phyloP scores from a whole-genome alignment of 2,329 filamentous ascomycete species.

The Lachnellula cervina region DNA sequence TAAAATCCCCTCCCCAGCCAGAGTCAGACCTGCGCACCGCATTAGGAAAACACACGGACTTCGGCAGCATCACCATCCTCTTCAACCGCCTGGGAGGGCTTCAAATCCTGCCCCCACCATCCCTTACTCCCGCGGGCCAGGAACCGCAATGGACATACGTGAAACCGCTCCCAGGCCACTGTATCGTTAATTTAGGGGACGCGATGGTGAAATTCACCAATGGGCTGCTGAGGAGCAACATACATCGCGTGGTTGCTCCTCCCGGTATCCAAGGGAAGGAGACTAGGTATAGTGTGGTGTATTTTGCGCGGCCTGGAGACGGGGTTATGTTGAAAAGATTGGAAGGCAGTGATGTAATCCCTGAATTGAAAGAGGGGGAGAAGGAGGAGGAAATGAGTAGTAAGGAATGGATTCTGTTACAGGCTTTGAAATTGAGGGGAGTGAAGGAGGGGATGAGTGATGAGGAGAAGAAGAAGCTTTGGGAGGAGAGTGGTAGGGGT shows the following conservation, averaged over 20 bases:
- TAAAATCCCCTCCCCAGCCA: slow-evolving; percentile 26
- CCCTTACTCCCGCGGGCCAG: slow-evolving; percentile 11
- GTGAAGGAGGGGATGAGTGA: slow-evolving; percentile 7
- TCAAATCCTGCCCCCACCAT: slow-evolving; percentile 32
- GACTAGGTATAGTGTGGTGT: slow-evolving; percentile 47
- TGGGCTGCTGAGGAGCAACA: slow-evolving; percentile 31
- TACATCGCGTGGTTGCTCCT: slow-evolving; percentile 33
- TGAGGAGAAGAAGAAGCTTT: slow-evolving; percentile 19
- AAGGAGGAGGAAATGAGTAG: slow-evolving; percentile 18
- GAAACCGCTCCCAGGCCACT: slow-evolving; percentile 31
- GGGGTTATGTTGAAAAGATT: slow-evolving; percentile 32
- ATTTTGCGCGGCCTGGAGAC: slow-evolving; percentile 49
- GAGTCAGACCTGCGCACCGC: slow-evolving; percentile 18
- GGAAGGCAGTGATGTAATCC: slow-evolving; percentile 21
- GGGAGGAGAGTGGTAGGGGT: slow-evolving; percentile 18
- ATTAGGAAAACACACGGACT: slow-evolving; percentile 35
- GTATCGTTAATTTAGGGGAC: slow-evolving; percentile 37
- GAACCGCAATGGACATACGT: slow-evolving; percentile 33
- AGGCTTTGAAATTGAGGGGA: slow-evolving; percentile 20
- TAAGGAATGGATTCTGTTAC: slow-evolving; percentile 24
- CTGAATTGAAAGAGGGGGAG: slow-evolving; percentile 13
- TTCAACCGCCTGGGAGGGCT: slow-evolving; percentile 38
- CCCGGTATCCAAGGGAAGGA: slow-evolving; percentile 25
- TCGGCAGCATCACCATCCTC: slow-evolving; percentile 36
- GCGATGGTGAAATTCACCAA: slow-evolving; percentile 33